Base-by-base conservation (phyloP, 208 protist species). In the Ichthyophonus hoferi region DNA sequence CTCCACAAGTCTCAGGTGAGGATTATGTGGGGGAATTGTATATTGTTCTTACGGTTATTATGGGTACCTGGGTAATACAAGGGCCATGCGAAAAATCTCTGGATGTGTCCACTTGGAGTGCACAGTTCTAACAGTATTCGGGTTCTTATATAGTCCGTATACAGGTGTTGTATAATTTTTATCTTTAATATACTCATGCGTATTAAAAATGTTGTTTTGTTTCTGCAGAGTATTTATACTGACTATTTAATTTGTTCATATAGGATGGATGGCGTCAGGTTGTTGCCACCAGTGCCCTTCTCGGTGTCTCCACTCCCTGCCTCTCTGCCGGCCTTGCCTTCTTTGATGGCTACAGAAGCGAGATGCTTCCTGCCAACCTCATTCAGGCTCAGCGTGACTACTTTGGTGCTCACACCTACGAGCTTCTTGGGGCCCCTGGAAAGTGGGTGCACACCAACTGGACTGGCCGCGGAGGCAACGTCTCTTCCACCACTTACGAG, bases 401-500 rank as follows among this genome's bases (percentile, higher is more conserved):
- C 92, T 98, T 98, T 92, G 96, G 96, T 40, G 96, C 96, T 42
- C 96, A 98, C 91, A 97, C 95, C 12, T 98, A 95, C 83, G 90
- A 97, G 90, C 89, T 94, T 76, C 7, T 95, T 0, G 95, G 96
- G 78, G 82, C 91, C 31, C 88, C 90, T 38, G 77, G 92, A 3
- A 17, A 90, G n/a, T 90, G 38, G 17, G 88, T 95, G 40, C 95
- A 97, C 79, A 92, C 90, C 31, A 92, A 95, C 34, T 96, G 95
- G 95, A 93, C 93, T 41, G 93, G 93, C 83, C 40, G 38, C 40
- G 90, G 87, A 40, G 90, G 90, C 37, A 40, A 83, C 67, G 88
- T 89, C 1, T 40, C 79, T 77, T 90, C 90, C 41, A 82, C 88
- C 41, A 86, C 90, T 1, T 92, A 92, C 83, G 88, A 90, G 35